Conservation (phyloP, 1,284 basidiomycete species). For the Apiotrichum porosum region DNA sequence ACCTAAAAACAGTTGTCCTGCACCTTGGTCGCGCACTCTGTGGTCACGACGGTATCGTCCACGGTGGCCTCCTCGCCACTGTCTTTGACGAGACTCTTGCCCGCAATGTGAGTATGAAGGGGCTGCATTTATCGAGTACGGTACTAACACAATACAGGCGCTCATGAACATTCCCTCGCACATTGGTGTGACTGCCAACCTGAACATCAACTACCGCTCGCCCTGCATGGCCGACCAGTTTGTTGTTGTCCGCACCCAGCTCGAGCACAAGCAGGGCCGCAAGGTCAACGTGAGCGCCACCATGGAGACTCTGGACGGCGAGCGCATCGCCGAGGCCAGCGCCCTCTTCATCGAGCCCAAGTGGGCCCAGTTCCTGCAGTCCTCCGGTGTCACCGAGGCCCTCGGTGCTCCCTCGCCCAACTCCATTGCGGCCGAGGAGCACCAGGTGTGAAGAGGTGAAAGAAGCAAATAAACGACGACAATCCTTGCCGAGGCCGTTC, state of each 20-base stretch:
- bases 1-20: slow-evolving; percentile 59
- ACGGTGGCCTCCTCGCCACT: slow-evolving; percentile 87
- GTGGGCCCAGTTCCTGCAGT: slow-evolving; percentile 68
- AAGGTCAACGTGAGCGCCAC: slow-evolving; percentile 67
- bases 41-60: slow-evolving; percentile 85
- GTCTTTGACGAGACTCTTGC: slow-evolving; percentile 82
- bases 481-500: no score
- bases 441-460: neutral
- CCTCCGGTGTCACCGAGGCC: slow-evolving; percentile 42
- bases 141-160: no score
- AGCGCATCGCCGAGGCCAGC: slow-evolving; percentile 72
- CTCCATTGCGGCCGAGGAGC: neutral
- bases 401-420: slow-evolving; percentile 29
- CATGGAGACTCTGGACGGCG: slow-evolving; percentile 73
- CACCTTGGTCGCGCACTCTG: slow-evolving; percentile 84
- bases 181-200: slow-evolving; percentile 86
- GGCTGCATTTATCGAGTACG: no score
- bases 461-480: neutral
- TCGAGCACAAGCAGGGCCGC: slow-evolving; percentile 65
- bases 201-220: slow-evolving; percentile 69
- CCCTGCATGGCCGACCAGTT: slow-evolving; percentile 78
- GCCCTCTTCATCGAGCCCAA: slow-evolving; percentile 77
- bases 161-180: slow-evolving; percentile 76
- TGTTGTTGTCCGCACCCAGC: slow-evolving; percentile 52
- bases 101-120: slow-evolving; percentile 60